Base-by-base conservation (phyloP, 1,139 yeast genomes). In the Taphrina deformans region DNA sequence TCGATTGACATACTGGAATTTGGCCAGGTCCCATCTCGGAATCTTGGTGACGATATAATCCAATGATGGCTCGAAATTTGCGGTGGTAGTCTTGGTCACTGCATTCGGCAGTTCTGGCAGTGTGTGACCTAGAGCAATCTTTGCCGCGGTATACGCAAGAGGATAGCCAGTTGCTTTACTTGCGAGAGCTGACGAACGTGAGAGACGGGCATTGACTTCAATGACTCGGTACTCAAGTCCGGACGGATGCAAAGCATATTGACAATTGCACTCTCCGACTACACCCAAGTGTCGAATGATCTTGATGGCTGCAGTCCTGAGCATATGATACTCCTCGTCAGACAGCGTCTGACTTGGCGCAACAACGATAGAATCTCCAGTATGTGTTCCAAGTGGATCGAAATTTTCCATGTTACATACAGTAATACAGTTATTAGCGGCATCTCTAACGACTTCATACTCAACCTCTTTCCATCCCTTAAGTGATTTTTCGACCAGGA, bases 381-480 rank as follows among this genome's bases (percentile, higher is more conserved):
- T 93, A 79, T 93, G 99, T 72, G 95, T 87, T 72, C 99, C 99
- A 73, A 93, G 84, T 55, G 99, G 99, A 78, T 93, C 99, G 72
- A 93, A 93, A 80, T 93, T 93, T 80, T 93, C 99, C 99, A 93
- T 93, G 79, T 93, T 93, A 83, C 99, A 93, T 62, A 93, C 99
- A 56, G 99, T 93, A 75, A 93, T 93, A 84, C 99, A 93, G 82
- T 93, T 93, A 71, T 88, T 97, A 68, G 88, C 92, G 73, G 96
- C 84, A 78, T 93, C 99, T 78, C 99, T 89, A 67, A 93, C 99
- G 71, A 93, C 99, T 80, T 93, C 99, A 78, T 93, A 93, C 80
- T 93, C 99, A 67, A 93, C 95, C 80, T 93, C 99, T 77, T 93
- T 93, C 99, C 99, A 93, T 70, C 99, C 99, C 81, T 92, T 93